Percentiles rank a stretch among this genome's conserved stretches.
Evolutionary conservation across 2,329 filamentous ascomycete species (phyloP).

Genomic region (Macroventuria anomochaeta): DNA sequence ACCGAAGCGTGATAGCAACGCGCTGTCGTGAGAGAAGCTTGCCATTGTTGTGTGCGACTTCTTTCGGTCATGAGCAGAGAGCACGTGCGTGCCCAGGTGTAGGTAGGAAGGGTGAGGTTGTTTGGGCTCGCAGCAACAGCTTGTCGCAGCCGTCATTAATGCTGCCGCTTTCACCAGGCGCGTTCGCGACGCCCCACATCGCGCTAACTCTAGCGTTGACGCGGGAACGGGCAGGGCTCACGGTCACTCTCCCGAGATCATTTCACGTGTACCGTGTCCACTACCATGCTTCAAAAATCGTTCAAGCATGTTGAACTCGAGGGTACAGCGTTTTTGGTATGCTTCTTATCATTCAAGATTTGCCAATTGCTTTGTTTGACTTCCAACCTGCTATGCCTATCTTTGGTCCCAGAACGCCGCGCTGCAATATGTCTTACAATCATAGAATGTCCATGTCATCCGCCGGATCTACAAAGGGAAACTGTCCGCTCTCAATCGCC

Average conservation of each 20-base stretch:
- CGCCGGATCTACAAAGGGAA: constrained; percentile 67
- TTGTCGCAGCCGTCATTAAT: not conserved
- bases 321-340: not conserved
- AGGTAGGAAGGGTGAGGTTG: not conserved
- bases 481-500: constrained; percentile 87
- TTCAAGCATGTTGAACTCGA: not conserved
- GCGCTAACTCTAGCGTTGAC: constrained; percentile 1
- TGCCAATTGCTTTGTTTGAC: constrained; percentile 1
- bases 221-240: not conserved
- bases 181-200: constrained; percentile 12
- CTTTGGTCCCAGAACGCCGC: constrained; percentile 26
- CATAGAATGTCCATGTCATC: constrained; percentile 49
- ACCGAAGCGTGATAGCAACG: not conserved
- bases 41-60: constrained; percentile 16
- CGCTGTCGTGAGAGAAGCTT: not conserved
- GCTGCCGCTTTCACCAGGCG: constrained; percentile 7
- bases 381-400: constrained; percentile 1
- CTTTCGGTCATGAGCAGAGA: not conserved
- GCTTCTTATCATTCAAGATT: not conserved
- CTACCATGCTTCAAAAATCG: not conserved
- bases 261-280: no score
- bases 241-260: not conserved
- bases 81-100: not conserved
- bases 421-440: constrained; percentile 27
- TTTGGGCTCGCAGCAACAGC: not conserved